Conservation (phyloP, 1,139 yeast species). For the Yamadazyma aaseri region DNA sequence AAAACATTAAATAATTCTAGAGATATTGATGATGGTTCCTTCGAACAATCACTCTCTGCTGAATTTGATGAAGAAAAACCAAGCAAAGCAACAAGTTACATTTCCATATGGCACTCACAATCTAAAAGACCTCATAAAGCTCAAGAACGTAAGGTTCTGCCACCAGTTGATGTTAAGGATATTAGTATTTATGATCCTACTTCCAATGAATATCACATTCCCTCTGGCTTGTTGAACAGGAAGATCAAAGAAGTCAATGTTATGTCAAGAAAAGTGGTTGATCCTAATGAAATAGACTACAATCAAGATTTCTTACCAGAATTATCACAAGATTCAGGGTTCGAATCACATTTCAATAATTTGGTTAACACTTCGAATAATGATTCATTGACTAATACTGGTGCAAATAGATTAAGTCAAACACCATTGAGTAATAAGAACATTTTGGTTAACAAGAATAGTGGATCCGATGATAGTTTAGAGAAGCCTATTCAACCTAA, state of each 20-base stretch:
- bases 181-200: slow-evolving; percentile 17
- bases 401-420: slow-evolving; percentile 23
- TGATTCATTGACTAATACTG: slow-evolving; percentile 18
- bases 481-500: background rate
- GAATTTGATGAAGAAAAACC: slow-evolving; percentile 36
- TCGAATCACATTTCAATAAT: slow-evolving; percentile 35
- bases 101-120: slow-evolving; percentile 48
- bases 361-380: slow-evolving; percentile 12
- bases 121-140: slow-evolving; percentile 13
- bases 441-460: slow-evolving; percentile 20
- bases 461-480: slow-evolving; percentile 6
- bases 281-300: slow-evolving; percentile 38
- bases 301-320: slow-evolving; percentile 46
- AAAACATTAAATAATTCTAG: slow-evolving; percentile 19
- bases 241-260: slow-evolving; percentile 46
- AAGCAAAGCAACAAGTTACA: slow-evolving; percentile 25
- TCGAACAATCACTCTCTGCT: slow-evolving; percentile 44
- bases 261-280: slow-evolving; percentile 41
- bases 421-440: slow-evolving; percentile 32
- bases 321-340: slow-evolving; percentile 48
- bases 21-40: slow-evolving; percentile 20
- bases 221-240: slow-evolving; percentile 27
- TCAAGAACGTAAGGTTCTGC: slow-evolving; percentile 5
- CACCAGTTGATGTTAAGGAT: slow-evolving; percentile 14
- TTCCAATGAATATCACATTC: slow-evolving; percentile 19